Conservation (phyloP, 371 early-diverging fungal species). For the Nematocida parisii region DNA sequence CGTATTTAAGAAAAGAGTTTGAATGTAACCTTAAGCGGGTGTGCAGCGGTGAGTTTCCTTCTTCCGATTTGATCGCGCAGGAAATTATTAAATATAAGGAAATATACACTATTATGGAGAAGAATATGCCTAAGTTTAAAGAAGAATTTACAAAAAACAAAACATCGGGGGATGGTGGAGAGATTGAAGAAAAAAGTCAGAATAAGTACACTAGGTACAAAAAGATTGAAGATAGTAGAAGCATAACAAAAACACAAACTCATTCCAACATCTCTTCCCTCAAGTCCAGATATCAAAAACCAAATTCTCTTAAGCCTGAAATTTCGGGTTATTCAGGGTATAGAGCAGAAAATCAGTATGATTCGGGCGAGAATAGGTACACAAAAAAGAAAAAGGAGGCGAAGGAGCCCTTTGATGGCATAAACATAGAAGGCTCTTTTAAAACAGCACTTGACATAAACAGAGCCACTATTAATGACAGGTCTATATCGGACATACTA, state of each 20-base stretch:
- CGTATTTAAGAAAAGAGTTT: constrained; percentile 67
- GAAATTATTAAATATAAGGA: constrained; percentile 62
- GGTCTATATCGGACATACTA: not conserved
- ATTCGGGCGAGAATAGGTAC: not conserved
- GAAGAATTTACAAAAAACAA: constrained; percentile 47
- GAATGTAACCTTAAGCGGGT: constrained; percentile 74
- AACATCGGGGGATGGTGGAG: not conserved
- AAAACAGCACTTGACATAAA: not conserved
- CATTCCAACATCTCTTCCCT: no score
- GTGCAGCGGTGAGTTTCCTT: constrained; percentile 53
- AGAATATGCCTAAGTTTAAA: constrained; percentile 74
- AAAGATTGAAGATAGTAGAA: not conserved
- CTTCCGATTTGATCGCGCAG: constrained; percentile 58
- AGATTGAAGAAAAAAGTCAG: not conserved
- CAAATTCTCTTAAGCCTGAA: not conserved
- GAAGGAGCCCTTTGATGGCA: not conserved
- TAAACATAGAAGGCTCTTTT: not conserved
- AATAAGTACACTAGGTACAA: not conserved
- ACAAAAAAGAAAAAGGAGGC: constrained; percentile 1
- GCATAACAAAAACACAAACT: not conserved
- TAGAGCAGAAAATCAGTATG: not conserved
- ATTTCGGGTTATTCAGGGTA: not conserved
- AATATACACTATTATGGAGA: constrained; percentile 72
- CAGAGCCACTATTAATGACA: not conserved
- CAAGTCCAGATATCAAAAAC: not conserved